Conservation (phyloP, 2,329 filamentous ascomycete species). For the Fusarium begoniae region DNA sequence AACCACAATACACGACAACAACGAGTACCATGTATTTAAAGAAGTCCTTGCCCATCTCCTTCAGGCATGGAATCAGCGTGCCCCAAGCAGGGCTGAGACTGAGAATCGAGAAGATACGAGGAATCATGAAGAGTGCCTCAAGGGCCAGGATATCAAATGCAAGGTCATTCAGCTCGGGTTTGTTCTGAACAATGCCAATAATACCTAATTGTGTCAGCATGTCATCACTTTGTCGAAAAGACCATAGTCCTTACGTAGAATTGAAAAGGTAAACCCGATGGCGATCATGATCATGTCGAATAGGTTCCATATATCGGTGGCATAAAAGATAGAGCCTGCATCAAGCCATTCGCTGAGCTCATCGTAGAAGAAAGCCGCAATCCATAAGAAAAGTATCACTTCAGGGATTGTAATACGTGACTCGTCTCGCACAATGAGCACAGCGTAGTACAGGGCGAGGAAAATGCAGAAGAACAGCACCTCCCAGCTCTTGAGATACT, state of each 20-base stretch:
- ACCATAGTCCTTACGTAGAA: slow-evolving; percentile 66
- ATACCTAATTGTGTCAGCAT: slow-evolving; percentile 43
- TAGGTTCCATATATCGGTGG: slow-evolving; percentile 82
- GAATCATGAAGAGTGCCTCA: slow-evolving; percentile 89
- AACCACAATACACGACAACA: slow-evolving; percentile 84
- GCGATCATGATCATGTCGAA: slow-evolving; percentile 79
- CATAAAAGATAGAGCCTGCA: slow-evolving; percentile 86
- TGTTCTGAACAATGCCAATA: slow-evolving; percentile 57
- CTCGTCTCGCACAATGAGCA: slow-evolving; percentile 78
- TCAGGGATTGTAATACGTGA: slow-evolving; percentile 74
- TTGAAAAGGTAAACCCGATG: slow-evolving; percentile 75
- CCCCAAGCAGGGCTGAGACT: slow-evolving; percentile 92
- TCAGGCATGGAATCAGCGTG: slow-evolving; percentile 86
- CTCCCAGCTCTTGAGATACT: slow-evolving; percentile 87
- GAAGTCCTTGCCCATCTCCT: slow-evolving; percentile 95
- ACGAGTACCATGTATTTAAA: slow-evolving; percentile 85
- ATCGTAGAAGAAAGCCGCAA: slow-evolving; percentile 87
- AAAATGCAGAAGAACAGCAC: slow-evolving; percentile 82
- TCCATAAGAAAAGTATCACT: slow-evolving; percentile 82
- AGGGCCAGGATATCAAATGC: slow-evolving; percentile 91
- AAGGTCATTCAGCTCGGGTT: slow-evolving; percentile 73
- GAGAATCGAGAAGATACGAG: slow-evolving; percentile 86
- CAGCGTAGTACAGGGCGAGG: slow-evolving; percentile 84
- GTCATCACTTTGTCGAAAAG: background rate
- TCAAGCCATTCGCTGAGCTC: slow-evolving; percentile 86